These are phyloP conservation scores for Guillardia theta DNA, from an alignment of 78 protist species.

Conservation along the genomic window DNA sequence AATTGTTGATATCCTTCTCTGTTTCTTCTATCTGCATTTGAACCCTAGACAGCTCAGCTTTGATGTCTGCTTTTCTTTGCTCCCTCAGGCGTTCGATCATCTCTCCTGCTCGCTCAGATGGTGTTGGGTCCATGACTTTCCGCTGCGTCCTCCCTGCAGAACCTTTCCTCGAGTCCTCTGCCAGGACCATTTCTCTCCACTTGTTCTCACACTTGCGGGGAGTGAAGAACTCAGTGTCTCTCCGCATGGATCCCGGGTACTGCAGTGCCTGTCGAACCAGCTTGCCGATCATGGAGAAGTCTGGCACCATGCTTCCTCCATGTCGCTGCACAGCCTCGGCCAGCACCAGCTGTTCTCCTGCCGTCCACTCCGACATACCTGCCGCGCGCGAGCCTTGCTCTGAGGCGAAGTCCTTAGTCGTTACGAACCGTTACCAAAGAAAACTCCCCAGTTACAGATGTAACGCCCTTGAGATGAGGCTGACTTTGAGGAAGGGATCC, in stretches of 20 bases:
- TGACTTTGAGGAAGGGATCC: too few species aligned
- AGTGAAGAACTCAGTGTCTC: background rate
- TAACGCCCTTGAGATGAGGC: too few species aligned
- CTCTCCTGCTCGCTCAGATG: background rate
- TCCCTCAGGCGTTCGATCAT: background rate
- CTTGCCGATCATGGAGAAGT: background rate
- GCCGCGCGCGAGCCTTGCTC: too few species aligned
- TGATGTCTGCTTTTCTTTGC: background rate
- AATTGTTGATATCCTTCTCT: too few species aligned
- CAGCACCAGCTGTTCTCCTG: background rate
- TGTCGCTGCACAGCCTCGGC: background rate
- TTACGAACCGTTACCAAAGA: too few species aligned
- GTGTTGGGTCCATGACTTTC: background rate
- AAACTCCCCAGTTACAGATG: too few species aligned
- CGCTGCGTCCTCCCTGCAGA: background rate
- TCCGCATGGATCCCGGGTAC: background rate
- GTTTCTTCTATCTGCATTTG: background rate
- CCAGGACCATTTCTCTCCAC: background rate
- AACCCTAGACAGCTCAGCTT: background rate
- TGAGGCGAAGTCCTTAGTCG: too few species aligned
- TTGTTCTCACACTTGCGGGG: conserved; percentile 17
- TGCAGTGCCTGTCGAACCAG: background rate
- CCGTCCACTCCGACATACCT: background rate
- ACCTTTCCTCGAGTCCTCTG: background rate
- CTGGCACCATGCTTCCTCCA: background rate